Base-by-base conservation (phyloP, 2,329 filamentous ascomycete genomes). In the Alternaria solani region DNA sequence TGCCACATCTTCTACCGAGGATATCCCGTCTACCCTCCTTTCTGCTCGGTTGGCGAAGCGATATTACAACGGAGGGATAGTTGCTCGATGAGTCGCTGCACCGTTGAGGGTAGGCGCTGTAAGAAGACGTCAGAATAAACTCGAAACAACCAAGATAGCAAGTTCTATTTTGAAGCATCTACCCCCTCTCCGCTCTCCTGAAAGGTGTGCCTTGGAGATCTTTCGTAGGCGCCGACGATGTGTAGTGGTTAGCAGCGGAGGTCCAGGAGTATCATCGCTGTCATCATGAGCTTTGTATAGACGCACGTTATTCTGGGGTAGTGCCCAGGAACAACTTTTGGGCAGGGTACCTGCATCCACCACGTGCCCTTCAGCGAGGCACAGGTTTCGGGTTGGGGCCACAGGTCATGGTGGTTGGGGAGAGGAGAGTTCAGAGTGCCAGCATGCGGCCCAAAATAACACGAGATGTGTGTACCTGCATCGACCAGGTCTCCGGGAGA, bases 381-480 rank as follows among this genome's bases (percentile, higher is more conserved):
- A 52, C 36, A 42, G 57, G 48, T 59, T 30, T 59, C 44, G 49
- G 26, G 23, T 26, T 41, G 57, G 47, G 39, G 34, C 39, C 36
- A 38, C 30, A 46, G 30, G 26, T 18, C 46, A 41, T 42, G n/a
- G 46, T n/a, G 46, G 52, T n/a, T 34, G 48, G 42, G 38, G 42
- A 46, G 16, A 32, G 12, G 38, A 39, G 38, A 42, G 28, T 18
- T 14, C 38, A n/a, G 51, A 47, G 44, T 39, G 44, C 16, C 32
- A 46, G 44, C 49, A 34, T 43, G 44, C 39, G 38, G 43, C 41
- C 32, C 38, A 55, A 42, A 56, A 59, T 56, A 59, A 51, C 32
- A 30, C 32, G 32, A 39, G 26, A 11, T 20, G 23, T 39, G 14
- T 55, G 62, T 62, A 52, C 43, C 59, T 62, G 55, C 62, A 55